Evolutionary conservation across 306 rosid species (phyloP).

Genomic region (Lablab purpureus): DNA sequence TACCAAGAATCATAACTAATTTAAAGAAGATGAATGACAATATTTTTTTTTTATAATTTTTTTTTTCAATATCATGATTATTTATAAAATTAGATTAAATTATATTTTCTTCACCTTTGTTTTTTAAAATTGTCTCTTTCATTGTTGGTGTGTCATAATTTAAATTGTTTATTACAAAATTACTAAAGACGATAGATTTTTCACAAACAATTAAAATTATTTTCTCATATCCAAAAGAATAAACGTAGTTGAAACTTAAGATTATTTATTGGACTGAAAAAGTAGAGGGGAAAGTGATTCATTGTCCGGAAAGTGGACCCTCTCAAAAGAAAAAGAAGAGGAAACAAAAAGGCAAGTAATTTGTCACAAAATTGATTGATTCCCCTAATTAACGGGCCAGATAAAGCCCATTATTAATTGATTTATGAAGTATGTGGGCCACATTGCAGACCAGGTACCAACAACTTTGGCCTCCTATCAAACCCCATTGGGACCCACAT

Average conservation of each 20-base stretch:
- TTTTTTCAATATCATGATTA: too few relatives aligned
- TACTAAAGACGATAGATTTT: too few relatives aligned
- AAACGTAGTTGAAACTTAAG: not conserved
- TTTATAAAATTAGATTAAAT: too few relatives aligned
- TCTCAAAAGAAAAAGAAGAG: not conserved
- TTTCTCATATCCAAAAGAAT: not conserved
- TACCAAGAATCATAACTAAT: too few relatives aligned
- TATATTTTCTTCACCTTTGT: too few relatives aligned
- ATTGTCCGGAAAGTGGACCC: not conserved
- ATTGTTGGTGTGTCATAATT: too few relatives aligned
- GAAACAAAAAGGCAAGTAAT: constrained; percentile 8
- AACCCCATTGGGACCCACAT: constrained; percentile 35
- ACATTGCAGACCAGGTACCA: constrained; percentile 46
- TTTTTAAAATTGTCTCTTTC: too few relatives aligned
- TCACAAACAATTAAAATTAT: too few relatives aligned
- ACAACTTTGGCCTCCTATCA: constrained; percentile 38
- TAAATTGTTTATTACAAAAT: too few relatives aligned
- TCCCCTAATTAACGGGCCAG: constrained; percentile 46
- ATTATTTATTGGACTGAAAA: not conserved
- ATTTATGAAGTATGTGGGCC: constrained; percentile 28
- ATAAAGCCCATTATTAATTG: constrained; percentile 33
- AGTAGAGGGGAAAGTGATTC: not conserved
- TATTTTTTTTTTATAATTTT: too few relatives aligned
- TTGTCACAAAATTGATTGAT: not conserved
- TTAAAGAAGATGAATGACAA: too few relatives aligned